Conservation (phyloP, 257 asterid species). For the Jacaranda mimosifolia region DNA sequence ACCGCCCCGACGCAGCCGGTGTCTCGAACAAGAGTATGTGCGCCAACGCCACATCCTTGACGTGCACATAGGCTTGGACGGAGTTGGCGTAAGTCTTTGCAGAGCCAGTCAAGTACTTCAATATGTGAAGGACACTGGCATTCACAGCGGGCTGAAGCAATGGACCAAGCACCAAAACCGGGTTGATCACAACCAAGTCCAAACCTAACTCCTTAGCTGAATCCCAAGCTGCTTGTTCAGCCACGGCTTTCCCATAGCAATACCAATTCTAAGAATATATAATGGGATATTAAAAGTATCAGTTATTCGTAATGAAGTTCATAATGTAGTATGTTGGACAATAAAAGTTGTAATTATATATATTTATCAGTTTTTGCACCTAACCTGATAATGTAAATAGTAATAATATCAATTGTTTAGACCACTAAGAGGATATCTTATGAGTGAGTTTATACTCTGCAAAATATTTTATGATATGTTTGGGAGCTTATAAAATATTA, state of each 20-base stretch:
- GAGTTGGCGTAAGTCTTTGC: conserved; percentile 90
- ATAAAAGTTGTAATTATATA: background rate
- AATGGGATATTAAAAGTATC: background rate
- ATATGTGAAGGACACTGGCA: conserved; percentile 83
- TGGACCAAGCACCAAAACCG: conserved; percentile 86
- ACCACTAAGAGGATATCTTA: too few relatives aligned
- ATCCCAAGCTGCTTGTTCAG: conserved; percentile 83
- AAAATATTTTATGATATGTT: too few relatives aligned
- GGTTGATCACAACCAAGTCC: conserved; percentile 83
- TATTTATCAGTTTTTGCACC: background rate
- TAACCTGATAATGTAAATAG: background rate
- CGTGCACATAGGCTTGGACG: conserved; percentile 84
- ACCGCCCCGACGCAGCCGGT: conserved; percentile 80
- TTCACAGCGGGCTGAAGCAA: conserved; percentile 81
- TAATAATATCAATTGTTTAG: too few relatives aligned
- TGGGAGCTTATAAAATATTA: too few relatives aligned
- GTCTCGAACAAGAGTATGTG: conserved; percentile 80
- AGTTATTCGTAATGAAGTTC: background rate
- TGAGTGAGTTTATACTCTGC: too few relatives aligned
- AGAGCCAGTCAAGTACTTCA: conserved; percentile 85
- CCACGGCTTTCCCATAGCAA: conserved; percentile 91
- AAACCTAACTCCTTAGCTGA: conserved; percentile 64
- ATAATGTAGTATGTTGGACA: background rate
- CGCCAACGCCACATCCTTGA: conserved; percentile 87
- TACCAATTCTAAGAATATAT: conserved; percentile 56